Percentiles rank a stretch among this genome's conserved stretches.
These are phyloP conservation scores for Auricularia sp. DNA, from an alignment of 768 basidiomycete genomes.

Conservation along the genomic window DNA sequence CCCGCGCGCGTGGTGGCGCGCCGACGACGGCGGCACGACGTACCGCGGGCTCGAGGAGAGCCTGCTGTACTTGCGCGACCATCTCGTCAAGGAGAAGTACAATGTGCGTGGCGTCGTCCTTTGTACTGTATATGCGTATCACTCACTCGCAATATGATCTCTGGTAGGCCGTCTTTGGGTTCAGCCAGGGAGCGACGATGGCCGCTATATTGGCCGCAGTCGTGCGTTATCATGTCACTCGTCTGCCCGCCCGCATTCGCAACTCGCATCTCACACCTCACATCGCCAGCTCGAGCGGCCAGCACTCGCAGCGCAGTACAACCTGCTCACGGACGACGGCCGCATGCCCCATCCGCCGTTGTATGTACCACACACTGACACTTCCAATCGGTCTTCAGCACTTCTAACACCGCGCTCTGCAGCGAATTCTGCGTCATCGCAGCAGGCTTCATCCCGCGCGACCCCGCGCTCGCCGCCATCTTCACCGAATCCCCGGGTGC, in stretches of 20 bases:
- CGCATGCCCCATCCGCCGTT: conserved; percentile 64
- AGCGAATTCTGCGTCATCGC: conserved; percentile 70
- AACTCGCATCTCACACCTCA: background rate
- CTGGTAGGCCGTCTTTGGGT: conserved; percentile 64
- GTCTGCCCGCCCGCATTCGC: background rate
- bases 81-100: conserved; percentile 49
- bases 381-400: background rate
- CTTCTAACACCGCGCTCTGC: background rate
- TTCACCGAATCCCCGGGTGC: conserved; percentile 22
- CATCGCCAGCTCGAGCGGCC: conserved; percentile 42
- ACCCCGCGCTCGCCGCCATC: conserved; percentile 37
- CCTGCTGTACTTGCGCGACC: conserved; percentile 41
- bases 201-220: conserved; percentile 61
- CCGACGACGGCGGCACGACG: conserved; percentile 40
- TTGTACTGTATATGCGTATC: too few relatives aligned
- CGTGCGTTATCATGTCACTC: conserved; percentile 30
- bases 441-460: conserved; percentile 51
- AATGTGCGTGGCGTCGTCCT: conserved; percentile 38
- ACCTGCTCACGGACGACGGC: conserved; percentile 37
- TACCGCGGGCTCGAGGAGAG: conserved; percentile 49
- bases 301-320: conserved; percentile 41
- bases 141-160: background rate
- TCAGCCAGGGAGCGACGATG: conserved; percentile 74
- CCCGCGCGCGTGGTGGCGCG: conserved; percentile 35
- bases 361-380: conserved; percentile 28